phyloP scores from a whole-genome alignment of 1,284 basidiomycete species.

The Schizophyllum commune region DNA sequence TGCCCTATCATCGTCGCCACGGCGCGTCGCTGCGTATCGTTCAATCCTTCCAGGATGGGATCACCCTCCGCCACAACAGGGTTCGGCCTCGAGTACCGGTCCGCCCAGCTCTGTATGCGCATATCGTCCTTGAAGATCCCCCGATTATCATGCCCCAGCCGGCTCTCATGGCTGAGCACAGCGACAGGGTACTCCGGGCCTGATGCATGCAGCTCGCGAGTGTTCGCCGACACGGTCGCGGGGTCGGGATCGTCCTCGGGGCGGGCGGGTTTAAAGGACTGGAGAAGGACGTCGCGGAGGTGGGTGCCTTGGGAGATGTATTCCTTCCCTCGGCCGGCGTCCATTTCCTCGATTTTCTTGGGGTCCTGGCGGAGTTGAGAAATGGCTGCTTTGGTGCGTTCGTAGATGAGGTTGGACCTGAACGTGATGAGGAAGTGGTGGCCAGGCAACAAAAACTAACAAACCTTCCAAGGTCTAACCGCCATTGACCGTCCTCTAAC shows the following conservation, averaged over 20 bases:
- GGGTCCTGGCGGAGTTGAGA: constrained; percentile 53
- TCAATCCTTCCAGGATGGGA: constrained; percentile 61
- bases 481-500: constrained; percentile 46
- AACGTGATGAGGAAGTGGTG: background rate
- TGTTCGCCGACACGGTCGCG: background rate
- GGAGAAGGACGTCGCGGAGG: constrained; percentile 60
- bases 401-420: constrained; percentile 55
- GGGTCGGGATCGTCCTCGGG: constrained; percentile 9
- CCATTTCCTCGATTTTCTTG: constrained; percentile 25
- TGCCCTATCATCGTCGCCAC: constrained; percentile 84
- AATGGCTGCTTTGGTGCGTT: constrained; percentile 55
- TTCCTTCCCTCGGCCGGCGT: constrained; percentile 30
- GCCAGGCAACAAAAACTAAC: background rate
- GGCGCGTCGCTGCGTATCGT: constrained; percentile 74
- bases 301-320: constrained; percentile 57
- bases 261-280: constrained; percentile 33
- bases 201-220: constrained; percentile 13
- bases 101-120: constrained; percentile 70
- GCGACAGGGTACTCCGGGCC: constrained; percentile 20
- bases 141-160: constrained; percentile 14
- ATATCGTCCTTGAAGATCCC: constrained; percentile 65
- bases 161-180: constrained; percentile 1
- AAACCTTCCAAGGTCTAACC: constrained; percentile 60
- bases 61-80: constrained; percentile 77
- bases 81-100: constrained; percentile 49